phyloP scores from a whole-genome alignment of 2,329 filamentous ascomycete genomes.

The Colletotrichum truncatum region DNA sequence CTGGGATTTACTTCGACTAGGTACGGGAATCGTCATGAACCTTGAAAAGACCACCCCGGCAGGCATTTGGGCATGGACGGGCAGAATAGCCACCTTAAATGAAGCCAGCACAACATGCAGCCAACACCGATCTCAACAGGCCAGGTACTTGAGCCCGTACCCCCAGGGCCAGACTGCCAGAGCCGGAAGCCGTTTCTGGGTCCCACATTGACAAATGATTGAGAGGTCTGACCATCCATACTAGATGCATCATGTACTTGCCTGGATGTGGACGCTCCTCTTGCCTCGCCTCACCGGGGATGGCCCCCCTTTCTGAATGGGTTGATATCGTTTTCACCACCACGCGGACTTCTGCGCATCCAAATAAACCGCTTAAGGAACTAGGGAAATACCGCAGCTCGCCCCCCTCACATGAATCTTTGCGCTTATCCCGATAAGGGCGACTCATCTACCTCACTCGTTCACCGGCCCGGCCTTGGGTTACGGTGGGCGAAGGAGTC shows the following conservation, averaged over 20 bases:
- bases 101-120: conserved; percentile 36
- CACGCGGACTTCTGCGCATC: conserved; percentile 3
- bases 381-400: conserved; percentile 34
- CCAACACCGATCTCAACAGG: conserved; percentile 38
- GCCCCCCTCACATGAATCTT: conserved; percentile 33
- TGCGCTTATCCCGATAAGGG: conserved; percentile 8
- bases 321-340: not conserved
- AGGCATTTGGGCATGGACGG: conserved; percentile 3
- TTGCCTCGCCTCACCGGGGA: conserved; percentile 7
- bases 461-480: conserved; percentile 10
- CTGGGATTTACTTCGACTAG: not conserved
- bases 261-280: not conserved
- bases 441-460: not conserved
- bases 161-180: not conserved
- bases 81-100: not conserved
- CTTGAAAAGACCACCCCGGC: not conserved
- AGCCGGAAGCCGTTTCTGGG: conserved; percentile 17
- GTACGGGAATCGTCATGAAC: not conserved
- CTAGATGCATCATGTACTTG: conserved; percentile 4
- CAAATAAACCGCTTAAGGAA: not conserved
- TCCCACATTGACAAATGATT: conserved; percentile 18
- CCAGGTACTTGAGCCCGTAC: not conserved
- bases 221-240: not conserved
- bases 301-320: not conserved
- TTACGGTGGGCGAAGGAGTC: not conserved